phyloP scores from a whole-genome alignment of 164 flowering plant species.

The Piper longum region DNA sequence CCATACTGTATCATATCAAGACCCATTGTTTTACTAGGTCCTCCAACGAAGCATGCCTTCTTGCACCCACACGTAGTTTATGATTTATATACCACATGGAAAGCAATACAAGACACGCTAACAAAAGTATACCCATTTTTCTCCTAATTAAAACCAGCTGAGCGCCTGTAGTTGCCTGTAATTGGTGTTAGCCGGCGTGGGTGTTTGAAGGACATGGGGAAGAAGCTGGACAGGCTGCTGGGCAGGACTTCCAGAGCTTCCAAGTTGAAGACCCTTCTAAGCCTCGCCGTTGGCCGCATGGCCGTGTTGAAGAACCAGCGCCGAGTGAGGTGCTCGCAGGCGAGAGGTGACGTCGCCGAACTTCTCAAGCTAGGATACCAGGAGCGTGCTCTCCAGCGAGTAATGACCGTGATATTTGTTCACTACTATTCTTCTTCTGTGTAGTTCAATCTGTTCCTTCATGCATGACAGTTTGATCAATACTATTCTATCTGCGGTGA shows the following conservation, averaged over 20 bases:
- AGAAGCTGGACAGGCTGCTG: conserved; percentile 36
- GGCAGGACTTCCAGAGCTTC: conserved; percentile 40
- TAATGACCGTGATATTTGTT: conserved; percentile 7
- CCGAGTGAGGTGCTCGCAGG: conserved; percentile 29
- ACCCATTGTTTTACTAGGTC: too few relatives aligned
- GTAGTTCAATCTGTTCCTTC: too few relatives aligned
- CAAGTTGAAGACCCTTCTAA: conserved; percentile 30
- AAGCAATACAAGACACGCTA: too few relatives aligned
- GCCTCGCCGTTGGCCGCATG: conserved; percentile 42
- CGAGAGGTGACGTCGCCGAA: conserved; percentile 48
- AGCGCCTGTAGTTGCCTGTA: background rate
- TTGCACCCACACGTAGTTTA: too few relatives aligned
- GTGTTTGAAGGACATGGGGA: conserved; percentile 24
- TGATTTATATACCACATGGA: too few relatives aligned
- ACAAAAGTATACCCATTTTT: too few relatives aligned
- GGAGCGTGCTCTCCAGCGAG: conserved; percentile 70
- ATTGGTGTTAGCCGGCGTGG: background rate
- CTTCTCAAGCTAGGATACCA: conserved; percentile 53
- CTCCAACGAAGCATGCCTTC: too few relatives aligned
- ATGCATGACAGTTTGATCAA: too few relatives aligned
- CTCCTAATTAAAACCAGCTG: too few relatives aligned
- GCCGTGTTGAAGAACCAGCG: conserved; percentile 60
- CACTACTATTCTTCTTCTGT: background rate
- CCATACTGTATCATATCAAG: too few relatives aligned
- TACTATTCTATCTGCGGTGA: too few relatives aligned